Evolutionary conservation across 345 rosid species (phyloP), one percentile per base, ranked within the genome.

Genomic region (Odontarrhena argentea): DNA sequence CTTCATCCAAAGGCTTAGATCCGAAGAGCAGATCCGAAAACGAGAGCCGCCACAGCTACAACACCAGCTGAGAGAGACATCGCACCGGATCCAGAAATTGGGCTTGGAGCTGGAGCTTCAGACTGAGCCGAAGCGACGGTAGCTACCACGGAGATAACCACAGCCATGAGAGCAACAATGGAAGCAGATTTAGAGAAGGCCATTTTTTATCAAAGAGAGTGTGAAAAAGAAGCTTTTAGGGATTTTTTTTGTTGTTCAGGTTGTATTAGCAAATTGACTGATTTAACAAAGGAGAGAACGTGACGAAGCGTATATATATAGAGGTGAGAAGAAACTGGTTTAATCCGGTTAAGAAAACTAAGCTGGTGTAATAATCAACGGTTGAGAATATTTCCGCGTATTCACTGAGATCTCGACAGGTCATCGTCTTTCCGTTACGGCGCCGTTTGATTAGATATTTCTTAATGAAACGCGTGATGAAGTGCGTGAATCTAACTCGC

Each of bases 71-170:
- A 61, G 8, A 62, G 75, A 0, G 79, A 60, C 70, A 83, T 45
- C 22, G 75, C 15, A 54, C 71, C 75, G n/a, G 90, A 81, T 14
- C 81, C 85, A 8, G 92, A 78, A 4, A 43, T 6, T 3, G 91
- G 91, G 24, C 79, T 67, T 0, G 90, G 88, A 0, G 96, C 88
- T 2, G 92, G 90, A 5, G 92, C 65, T 3, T 74, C 80, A 0
- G 76, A 79, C 6, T 83, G 86, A 47, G 79, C 86, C 0, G 82
- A 44, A 14, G 80, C 78, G 2, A 74, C 56, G 34, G 79, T 54
- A 25, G 84, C 81, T 8, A 76, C 36, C 22, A 71, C 71, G 32
- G 79, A 78, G 53, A 81, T 6, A 36, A 83, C 47, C 22, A 71
- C 58, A 0, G 75, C 65, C 70, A 78, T 71, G 55, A 76, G 36